Base-by-base conservation (phyloP, 164 flowering plant species). In the Tinospora cordifolia region DNA sequence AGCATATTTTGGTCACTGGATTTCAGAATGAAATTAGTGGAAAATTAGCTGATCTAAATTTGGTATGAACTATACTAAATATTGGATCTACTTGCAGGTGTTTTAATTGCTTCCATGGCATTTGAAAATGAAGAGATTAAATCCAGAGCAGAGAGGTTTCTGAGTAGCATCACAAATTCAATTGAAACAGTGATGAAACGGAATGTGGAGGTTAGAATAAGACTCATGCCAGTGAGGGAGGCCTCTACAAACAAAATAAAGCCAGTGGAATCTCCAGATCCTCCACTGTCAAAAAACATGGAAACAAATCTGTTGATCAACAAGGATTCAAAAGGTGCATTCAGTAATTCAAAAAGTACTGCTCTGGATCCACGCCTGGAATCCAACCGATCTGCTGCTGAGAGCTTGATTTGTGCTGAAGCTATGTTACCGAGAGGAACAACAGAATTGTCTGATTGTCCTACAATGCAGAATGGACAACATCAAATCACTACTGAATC, bases 161-260 rank as follows among this genome's bases (percentile, higher is more conserved):
- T 87, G 54, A 91, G 92, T 77, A 95, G 99, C 71, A 91, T 95
- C 47, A 88, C 96, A 65, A 87, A 92, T 79, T 86, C 98, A 39
- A 83, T 95, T 26, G 98, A 92, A 80, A 82, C 79, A 65, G 87
- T 92, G 58, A 68, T 95, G 75, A 87, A 84, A 75, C 78, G 84
- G 73, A 87, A 83, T 78, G 90, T 92, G 17, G 97, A 91, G 83
- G 86, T 92, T 21, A 86, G 86, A 80, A 79, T 90, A 24, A 81
- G 86, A 47, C 79, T 83, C 39, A 67, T 85, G 67, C 82, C 85
- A 36, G 82, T 84, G 71, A 77, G 79, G 62, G 80, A 71, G 63
- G 60, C 73, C 67, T 74, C 79, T 47, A 49, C 69, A 17, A 75
- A 66, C 41, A 57, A 64, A 70, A 64, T 26, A 40, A 74, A 75